Conservation (phyloP, 305 asterid species). For the Nicotiana rustica region DNA sequence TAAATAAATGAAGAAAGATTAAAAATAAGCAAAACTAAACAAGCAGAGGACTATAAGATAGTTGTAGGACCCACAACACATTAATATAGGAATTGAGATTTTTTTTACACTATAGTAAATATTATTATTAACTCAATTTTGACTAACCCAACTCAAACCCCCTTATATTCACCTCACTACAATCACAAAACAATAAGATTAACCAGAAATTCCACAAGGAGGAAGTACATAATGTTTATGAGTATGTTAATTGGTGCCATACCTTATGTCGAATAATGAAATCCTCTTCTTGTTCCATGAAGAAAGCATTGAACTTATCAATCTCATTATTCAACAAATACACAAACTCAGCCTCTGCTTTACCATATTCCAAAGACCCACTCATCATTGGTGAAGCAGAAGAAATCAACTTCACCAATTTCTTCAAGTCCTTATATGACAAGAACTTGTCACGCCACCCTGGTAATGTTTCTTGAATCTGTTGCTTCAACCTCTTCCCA, state of each 20-base stretch:
- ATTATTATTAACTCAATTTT: no score
- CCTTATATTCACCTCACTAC: background rate
- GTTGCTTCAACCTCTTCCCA: slow-evolving; percentile 88
- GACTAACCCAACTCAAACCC: background rate
- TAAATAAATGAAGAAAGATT: background rate
- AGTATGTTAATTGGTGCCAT: background rate
- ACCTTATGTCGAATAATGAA: slow-evolving; percentile 91
- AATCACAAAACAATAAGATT: background rate
- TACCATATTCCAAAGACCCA: slow-evolving; percentile 50
- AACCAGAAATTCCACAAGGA: background rate
- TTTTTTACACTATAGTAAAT: no score
- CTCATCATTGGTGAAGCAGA: slow-evolving; percentile 47
- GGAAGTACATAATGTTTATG: background rate
- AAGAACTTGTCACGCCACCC: slow-evolving; percentile 78
- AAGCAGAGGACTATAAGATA: background rate
- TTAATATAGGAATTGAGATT: background rate
- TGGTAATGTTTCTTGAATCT: slow-evolving; percentile 73
- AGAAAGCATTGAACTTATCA: slow-evolving; percentile 86
- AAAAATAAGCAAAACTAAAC: background rate
- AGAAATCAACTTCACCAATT: slow-evolving; percentile 65
- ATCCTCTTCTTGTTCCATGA: slow-evolving; percentile 94
- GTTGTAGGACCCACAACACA: slow-evolving; percentile 23
- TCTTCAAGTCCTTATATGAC: slow-evolving; percentile 84
- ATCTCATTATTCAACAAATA: slow-evolving; percentile 77
- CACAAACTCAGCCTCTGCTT: slow-evolving; percentile 71